Evolutionary conservation across 208 protist species (phyloP).

Genomic region (Crithidia thermophila): DNA sequence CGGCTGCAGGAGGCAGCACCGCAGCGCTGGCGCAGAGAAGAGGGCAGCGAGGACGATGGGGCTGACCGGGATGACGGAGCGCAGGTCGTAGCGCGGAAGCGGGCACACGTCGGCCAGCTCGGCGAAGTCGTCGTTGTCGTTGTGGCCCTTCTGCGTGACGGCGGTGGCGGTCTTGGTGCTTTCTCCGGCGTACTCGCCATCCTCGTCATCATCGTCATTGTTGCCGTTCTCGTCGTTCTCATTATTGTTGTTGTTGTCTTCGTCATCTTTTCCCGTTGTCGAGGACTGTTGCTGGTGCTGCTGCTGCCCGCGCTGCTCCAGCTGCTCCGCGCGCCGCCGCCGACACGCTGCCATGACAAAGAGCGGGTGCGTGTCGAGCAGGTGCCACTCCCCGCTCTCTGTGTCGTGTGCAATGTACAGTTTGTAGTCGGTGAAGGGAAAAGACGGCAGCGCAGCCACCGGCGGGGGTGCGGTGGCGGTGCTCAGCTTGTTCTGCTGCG

Average conservation of each 20-base stretch:
- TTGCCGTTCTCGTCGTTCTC: conserved; percentile 30
- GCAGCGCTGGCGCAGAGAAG: conserved; percentile 56
- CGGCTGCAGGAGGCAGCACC: conserved; percentile 62
- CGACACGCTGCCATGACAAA: conserved; percentile 36
- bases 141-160: background rate
- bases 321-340: conserved; percentile 32
- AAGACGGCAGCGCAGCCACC: conserved; percentile 27
- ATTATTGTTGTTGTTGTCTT: conserved; percentile 22
- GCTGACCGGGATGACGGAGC: conserved; percentile 59
- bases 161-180: conserved; percentile 9
- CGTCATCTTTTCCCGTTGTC: conserved; percentile 21
- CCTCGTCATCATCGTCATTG: conserved; percentile 24
- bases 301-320: background rate
- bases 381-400: conserved; percentile 45
- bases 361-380: conserved; percentile 58
- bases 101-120: conserved; percentile 9
- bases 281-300: background rate
- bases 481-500: conserved; percentile 6
- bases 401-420: conserved; percentile 51
- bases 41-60: conserved; percentile 70
- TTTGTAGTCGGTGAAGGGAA: conserved; percentile 32
- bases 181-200: conserved; percentile 8
- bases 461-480: conserved; percentile 21
- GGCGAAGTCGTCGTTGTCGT: conserved; percentile 8
- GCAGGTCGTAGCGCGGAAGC: conserved; percentile 36